Conservation (phyloP, 306 rosid genomes). For the Alnus glutinosa region DNA sequence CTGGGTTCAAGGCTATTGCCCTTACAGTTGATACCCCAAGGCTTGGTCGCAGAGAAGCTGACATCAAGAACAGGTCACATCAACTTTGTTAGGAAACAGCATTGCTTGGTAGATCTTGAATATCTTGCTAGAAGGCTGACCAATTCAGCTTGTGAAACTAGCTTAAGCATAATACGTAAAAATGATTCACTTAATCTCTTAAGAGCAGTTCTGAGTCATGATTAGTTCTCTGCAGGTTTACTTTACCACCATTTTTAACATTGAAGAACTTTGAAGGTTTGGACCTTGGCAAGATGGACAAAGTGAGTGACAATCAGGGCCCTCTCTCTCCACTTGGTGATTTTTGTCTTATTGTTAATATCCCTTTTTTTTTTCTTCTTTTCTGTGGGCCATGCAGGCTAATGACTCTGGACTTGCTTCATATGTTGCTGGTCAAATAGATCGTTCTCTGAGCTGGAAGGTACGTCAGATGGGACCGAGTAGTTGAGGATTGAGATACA, state of each 20-base stretch:
- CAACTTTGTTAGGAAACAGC: conserved; percentile 5
- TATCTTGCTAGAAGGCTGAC: neutral
- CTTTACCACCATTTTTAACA: conserved; percentile 79
- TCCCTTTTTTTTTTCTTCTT: conserved; percentile 5
- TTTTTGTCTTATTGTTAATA: neutral
- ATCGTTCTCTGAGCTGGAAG: conserved; percentile 92
- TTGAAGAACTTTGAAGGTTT: conserved; percentile 92
- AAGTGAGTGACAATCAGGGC: conserved; percentile 40
- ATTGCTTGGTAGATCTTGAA: conserved; percentile 12
- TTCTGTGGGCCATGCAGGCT: conserved; percentile 46
- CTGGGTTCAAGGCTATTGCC: conserved; percentile 98
- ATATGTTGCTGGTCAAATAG: conserved; percentile 88
- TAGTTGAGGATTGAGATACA: neutral
- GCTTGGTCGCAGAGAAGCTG: conserved; percentile 97
- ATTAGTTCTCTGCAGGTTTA: conserved; percentile 55
- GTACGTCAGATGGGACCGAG: conserved; percentile 29
- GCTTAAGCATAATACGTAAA: neutral
- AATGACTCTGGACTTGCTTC: conserved; percentile 86
- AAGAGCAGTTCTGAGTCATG: neutral
- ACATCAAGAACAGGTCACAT: conserved; percentile 90
- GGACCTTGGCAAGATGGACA: conserved; percentile 78
- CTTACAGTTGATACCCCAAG: conserved; percentile 95
- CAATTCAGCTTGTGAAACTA: neutral
- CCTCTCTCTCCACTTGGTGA: neutral
- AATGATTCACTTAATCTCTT: neutral